A percentile compares a stretch with the other conserved stretches of the same genome.
Evolutionary conservation across 208 protist genomes (phyloP).

Genomic region (Trichomonas tenax): DNA sequence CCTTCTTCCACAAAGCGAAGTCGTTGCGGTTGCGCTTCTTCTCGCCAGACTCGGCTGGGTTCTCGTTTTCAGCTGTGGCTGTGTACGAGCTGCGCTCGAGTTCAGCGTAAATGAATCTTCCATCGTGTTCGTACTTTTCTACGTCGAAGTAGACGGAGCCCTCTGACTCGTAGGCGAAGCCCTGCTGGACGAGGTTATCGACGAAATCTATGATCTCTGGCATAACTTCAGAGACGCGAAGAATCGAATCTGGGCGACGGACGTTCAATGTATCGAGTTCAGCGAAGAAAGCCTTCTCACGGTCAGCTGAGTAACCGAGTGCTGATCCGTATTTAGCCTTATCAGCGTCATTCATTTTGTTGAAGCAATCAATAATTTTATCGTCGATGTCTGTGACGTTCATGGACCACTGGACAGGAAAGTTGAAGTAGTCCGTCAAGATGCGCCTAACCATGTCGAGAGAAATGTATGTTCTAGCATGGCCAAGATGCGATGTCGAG

Average conservation of each 20-base stretch:
- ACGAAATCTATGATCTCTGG: slow-evolving; percentile 50
- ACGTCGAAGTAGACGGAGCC: slow-evolving; percentile 57
- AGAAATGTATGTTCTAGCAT: slow-evolving; percentile 55
- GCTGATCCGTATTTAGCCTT: not conserved
- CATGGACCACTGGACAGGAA: slow-evolving; percentile 47
- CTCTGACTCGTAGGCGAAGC: slow-evolving; percentile 45
- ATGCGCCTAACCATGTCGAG: slow-evolving; percentile 56
- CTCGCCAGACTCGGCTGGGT: not conserved
- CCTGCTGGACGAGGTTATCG: slow-evolving; percentile 42
- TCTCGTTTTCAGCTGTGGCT: not conserved
- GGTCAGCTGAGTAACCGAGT: not conserved
- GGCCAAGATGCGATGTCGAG: slow-evolving; percentile 36
- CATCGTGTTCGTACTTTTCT: slow-evolving; percentile 19
- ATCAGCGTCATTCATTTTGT: not conserved
- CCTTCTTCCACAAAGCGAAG: slow-evolving; percentile 59
- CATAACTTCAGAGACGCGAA: slow-evolving; percentile 55
- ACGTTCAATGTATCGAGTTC: slow-evolving; percentile 32
- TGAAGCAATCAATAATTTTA: slow-evolving; percentile 51
- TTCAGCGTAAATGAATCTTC: slow-evolving; percentile 5
- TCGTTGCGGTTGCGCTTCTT: slow-evolving; percentile 42
- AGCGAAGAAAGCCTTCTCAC: slow-evolving; percentile 7
- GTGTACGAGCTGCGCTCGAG: not conserved
- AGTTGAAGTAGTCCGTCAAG: slow-evolving; percentile 45
- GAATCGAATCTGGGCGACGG: slow-evolving; percentile 36
- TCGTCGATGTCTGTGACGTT: slow-evolving; percentile 65